Conservation (phyloP, 2,329 filamentous ascomycete species). For the Dactylellina leptospora region DNA sequence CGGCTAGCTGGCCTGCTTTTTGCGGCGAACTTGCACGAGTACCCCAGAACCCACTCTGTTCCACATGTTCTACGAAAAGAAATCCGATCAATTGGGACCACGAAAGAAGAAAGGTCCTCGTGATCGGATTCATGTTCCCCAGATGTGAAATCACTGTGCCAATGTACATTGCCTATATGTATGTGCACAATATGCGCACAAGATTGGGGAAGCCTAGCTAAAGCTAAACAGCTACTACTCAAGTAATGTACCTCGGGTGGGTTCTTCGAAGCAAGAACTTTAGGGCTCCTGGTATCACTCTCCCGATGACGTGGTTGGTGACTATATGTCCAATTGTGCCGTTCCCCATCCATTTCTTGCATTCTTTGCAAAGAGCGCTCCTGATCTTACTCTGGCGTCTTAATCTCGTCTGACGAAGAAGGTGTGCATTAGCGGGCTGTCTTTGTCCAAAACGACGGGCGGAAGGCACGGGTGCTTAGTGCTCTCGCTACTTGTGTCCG, state of each 20-base stretch:
- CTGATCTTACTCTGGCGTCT: not conserved
- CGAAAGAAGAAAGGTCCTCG: slow-evolving; percentile 45
- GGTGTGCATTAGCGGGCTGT: slow-evolving; percentile 50
- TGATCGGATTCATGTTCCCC: slow-evolving; percentile 36
- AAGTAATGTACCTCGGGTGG: slow-evolving; percentile 10
- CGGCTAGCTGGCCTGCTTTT: slow-evolving; percentile 19
- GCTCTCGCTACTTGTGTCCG: slow-evolving; percentile 23
- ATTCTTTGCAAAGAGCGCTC: not conserved
- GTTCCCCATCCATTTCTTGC: slow-evolving; percentile 30
- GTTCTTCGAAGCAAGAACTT: not conserved
- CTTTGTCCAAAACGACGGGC: slow-evolving; percentile 44
- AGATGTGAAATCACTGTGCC: slow-evolving; percentile 51
- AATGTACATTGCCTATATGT: slow-evolving; percentile 29
- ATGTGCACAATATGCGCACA: slow-evolving; percentile 43
- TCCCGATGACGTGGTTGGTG: slow-evolving; percentile 50
- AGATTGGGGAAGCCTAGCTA: slow-evolving; percentile 10
- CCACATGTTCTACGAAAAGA: slow-evolving; percentile 25
- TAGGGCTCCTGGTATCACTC: slow-evolving; percentile 5
- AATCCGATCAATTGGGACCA: slow-evolving; percentile 51
- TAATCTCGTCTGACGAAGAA: not conserved
- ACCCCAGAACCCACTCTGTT: slow-evolving; percentile 35
- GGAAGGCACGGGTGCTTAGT: slow-evolving; percentile 50
- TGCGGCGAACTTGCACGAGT: slow-evolving; percentile 4
- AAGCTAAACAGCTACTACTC: not conserved
- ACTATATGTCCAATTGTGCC: slow-evolving; percentile 44